phyloP scores from a whole-genome alignment of 2,329 filamentous ascomycete genomes.

The Ramularia endophylla region DNA sequence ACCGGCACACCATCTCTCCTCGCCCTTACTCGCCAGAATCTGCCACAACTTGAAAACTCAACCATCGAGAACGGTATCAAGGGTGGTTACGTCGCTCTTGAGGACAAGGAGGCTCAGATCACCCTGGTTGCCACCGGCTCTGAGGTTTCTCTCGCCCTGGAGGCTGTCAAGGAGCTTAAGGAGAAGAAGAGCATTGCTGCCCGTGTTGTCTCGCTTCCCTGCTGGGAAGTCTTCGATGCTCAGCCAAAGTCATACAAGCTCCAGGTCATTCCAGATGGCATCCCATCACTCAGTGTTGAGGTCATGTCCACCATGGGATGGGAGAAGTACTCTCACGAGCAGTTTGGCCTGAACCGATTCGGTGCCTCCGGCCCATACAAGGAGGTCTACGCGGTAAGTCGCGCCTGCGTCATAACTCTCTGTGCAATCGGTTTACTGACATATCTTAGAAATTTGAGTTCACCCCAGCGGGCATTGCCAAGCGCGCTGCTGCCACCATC shows the following conservation, averaged over 20 bases:
- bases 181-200: constrained; percentile 83
- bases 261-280: constrained; percentile 85
- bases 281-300: constrained; percentile 89
- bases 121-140: constrained; percentile 94
- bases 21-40: constrained; percentile 94
- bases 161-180: constrained; percentile 84
- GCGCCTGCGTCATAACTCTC: constrained; percentile 7
- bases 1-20: constrained; percentile 88
- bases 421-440: neutral
- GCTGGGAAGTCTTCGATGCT: constrained; percentile 92
- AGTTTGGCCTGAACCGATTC: constrained; percentile 99
- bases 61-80: constrained; percentile 84
- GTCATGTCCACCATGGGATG: constrained; percentile 96
- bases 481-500: constrained; percentile 86
- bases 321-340: constrained; percentile 99
- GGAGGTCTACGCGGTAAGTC: constrained; percentile 79
- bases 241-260: constrained; percentile 95
- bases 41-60: constrained; percentile 93
- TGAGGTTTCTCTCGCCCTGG: constrained; percentile 88
- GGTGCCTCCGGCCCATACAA: constrained; percentile 96
- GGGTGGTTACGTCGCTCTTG: constrained; percentile 88
- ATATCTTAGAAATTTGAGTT: constrained; percentile 91
- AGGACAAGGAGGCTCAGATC: constrained; percentile 75
- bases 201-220: constrained; percentile 91
- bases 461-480: constrained; percentile 91